These are phyloP conservation scores for Saccharum officinarum DNA, from an alignment of 176 grass and related monocot genomes.

Conservation along the genomic window DNA sequence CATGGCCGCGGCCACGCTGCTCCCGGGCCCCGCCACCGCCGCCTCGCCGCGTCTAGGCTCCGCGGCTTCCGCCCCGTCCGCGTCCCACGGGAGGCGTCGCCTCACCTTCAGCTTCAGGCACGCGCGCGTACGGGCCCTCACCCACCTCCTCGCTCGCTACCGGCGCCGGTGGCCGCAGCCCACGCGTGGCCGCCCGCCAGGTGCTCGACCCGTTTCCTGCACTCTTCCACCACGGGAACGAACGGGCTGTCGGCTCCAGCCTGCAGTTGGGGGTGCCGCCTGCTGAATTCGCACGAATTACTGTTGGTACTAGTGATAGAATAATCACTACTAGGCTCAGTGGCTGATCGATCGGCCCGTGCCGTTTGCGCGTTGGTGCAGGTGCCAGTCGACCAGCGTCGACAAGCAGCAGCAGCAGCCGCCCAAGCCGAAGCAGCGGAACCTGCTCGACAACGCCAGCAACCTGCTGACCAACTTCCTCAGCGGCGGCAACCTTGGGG, in stretches of 20 bases:
- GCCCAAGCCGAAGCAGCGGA: slow-evolving; percentile 63
- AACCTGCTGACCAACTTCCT: slow-evolving; percentile 93
- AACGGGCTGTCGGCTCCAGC: not conserved
- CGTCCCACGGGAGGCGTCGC: slow-evolving; percentile 30
- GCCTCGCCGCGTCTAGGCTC: slow-evolving; percentile 18
- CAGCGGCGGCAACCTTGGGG: slow-evolving; percentile 57
- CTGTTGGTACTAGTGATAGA: not conserved
- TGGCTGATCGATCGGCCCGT: not conserved
- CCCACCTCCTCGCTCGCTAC: not conserved
- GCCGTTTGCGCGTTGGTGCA: slow-evolving; percentile 8
- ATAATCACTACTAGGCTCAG: not conserved
- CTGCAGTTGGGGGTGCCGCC: not conserved
- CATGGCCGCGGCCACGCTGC: slow-evolving; percentile 59
- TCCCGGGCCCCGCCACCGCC: slow-evolving; percentile 30
- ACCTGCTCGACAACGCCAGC: slow-evolving; percentile 80
- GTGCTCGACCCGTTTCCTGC: slow-evolving; percentile 25
- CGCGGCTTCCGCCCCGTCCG: not conserved
- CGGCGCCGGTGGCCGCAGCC: not conserved
- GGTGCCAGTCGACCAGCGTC: slow-evolving; percentile 78
- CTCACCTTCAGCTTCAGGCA: slow-evolving; percentile 31
- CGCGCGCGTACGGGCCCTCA: not conserved
- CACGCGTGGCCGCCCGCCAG: not conserved
- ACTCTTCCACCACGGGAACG: not conserved
- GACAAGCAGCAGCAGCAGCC: slow-evolving; percentile 41
- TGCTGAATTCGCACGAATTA: not conserved